Evolutionary conservation across 305 asterid species (phyloP).

Genomic region (Fraxinus dipetala): DNA sequence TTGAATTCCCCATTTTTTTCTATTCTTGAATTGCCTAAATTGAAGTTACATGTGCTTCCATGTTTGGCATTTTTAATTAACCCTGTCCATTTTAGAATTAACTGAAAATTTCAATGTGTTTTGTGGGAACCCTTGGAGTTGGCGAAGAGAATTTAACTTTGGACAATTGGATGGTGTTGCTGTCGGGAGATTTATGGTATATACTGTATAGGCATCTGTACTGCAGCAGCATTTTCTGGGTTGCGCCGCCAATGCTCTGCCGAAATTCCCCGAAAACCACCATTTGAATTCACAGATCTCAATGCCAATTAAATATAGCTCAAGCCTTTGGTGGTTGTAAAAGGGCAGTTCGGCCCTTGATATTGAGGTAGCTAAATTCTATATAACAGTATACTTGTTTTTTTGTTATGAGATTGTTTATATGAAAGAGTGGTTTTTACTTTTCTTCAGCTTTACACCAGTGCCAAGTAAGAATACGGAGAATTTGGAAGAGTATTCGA

Average conservation of each 20-base stretch:
- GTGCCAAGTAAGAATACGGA: conserved; percentile 38
- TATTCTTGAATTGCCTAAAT: conserved; percentile 6
- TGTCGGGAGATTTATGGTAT: conserved; percentile 9
- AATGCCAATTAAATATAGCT: conserved; percentile 27
- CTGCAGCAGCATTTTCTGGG: conserved; percentile 36
- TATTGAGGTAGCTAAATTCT: background rate
- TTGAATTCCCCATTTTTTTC: background rate
- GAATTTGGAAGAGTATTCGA: conserved; percentile 25
- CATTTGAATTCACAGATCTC: conserved; percentile 46
- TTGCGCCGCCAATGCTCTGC: conserved; percentile 61
- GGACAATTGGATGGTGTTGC: conserved; percentile 25
- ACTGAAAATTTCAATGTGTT: conserved; percentile 20
- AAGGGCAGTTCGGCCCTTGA: background rate
- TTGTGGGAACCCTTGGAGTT: conserved; percentile 38
- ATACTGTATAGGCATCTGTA: conserved; percentile 27
- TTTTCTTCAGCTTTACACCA: conserved; percentile 42
- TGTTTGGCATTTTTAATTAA: background rate
- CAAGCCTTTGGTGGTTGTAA: background rate
- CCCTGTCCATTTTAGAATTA: conserved; percentile 21
- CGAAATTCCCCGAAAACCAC: conserved; percentile 25
- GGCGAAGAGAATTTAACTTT: conserved; percentile 45
- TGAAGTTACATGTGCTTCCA: background rate
- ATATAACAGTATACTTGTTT: background rate
- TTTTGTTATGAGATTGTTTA: conserved; percentile 19
- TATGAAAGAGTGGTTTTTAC: conserved; percentile 24